A percentile compares a stretch with the other conserved stretches of the same genome.
Conservation (phyloP, 352 stramenopile species). For the Globisporangium middletonii region DNA sequence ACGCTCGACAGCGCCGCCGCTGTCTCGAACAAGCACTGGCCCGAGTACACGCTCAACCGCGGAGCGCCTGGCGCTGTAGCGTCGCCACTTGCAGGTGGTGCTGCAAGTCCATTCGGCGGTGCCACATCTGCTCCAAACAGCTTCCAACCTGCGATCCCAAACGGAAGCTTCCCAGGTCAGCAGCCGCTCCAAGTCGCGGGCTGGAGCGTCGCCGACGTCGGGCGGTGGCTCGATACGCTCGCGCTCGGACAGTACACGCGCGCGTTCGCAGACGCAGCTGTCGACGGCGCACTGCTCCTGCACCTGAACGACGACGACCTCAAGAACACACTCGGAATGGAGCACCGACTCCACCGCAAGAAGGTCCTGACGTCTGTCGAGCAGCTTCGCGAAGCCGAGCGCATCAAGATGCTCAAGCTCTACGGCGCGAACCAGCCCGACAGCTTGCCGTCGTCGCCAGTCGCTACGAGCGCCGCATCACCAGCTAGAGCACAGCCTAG, state of each 20-base stretch:
- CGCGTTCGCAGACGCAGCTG: slow-evolving; percentile 81
- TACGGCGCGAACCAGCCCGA: slow-evolving; percentile 20
- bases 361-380: slow-evolving; percentile 91
- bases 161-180: slow-evolving; percentile 52
- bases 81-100: not conserved
- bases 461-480: not conserved
- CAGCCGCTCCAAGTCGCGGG: slow-evolving; percentile 57
- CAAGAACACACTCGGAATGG: slow-evolving; percentile 92
- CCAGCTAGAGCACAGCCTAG: not conserved
- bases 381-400: slow-evolving; percentile 54
- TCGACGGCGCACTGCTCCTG: slow-evolving; percentile 88
- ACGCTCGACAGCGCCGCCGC: slow-evolving; percentile 78
- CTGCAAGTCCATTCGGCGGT: slow-evolving; percentile 6
- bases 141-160: slow-evolving; percentile 45
- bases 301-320: slow-evolving; percentile 91
- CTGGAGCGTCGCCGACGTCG: slow-evolving; percentile 88
- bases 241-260: slow-evolving; percentile 85
- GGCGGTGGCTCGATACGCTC: slow-evolving; percentile 88
- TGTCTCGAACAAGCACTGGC: slow-evolving; percentile 57
- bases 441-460: not conserved
- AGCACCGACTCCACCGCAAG: slow-evolving; percentile 94
- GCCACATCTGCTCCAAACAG: not conserved
- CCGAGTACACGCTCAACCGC: slow-evolving; percentile 29
- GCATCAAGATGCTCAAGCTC: slow-evolving; percentile 36
- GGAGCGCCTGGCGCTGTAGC: no score